Conservation (phyloP, 768 basidiomycete genomes). For the Hericium erinaceus region DNA sequence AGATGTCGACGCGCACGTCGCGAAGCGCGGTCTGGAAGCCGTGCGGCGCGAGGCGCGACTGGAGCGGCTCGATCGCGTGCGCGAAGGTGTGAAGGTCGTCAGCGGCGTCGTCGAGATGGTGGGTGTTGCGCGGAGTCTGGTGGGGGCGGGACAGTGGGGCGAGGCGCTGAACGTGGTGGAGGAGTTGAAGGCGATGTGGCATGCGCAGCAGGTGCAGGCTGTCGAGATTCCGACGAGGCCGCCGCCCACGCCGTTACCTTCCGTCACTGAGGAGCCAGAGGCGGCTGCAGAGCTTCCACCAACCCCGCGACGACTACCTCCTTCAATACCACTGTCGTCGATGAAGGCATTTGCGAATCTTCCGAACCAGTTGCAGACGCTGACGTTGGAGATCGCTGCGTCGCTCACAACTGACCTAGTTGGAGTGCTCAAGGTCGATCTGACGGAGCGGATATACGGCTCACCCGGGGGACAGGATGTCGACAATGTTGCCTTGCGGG, state of each 20-base stretch:
- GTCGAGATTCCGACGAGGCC: not conserved
- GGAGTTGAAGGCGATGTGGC: slow-evolving; percentile 53
- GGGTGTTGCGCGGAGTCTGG: slow-evolving; percentile 58
- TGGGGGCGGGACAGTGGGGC: slow-evolving; percentile 82
- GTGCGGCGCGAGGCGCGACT: slow-evolving; percentile 57
- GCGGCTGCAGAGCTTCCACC: not conserved
- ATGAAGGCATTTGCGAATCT: slow-evolving; percentile 67
- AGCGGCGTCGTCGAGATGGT: slow-evolving; percentile 71
- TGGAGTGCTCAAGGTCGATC: slow-evolving; percentile 56
- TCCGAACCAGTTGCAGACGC: slow-evolving; percentile 58
- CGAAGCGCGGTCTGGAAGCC: slow-evolving; percentile 71
- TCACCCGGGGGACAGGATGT: slow-evolving; percentile 13
- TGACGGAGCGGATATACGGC: slow-evolving; percentile 40
- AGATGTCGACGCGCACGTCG: slow-evolving; percentile 68
- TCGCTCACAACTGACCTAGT: slow-evolving; percentile 74
- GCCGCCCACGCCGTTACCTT: slow-evolving; percentile 1
- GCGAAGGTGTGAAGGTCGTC: slow-evolving; percentile 54
- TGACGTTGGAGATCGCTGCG: slow-evolving; percentile 68
- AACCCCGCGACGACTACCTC: not conserved
- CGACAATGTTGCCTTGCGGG: slow-evolving; percentile 35
- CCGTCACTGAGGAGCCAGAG: slow-evolving; percentile 25
- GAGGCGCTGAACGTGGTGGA: slow-evolving; percentile 74
- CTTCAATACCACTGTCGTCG: slow-evolving; percentile 49
- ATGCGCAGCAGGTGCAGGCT: slow-evolving; percentile 10
- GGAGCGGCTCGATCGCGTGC: slow-evolving; percentile 48